phyloP scores from a whole-genome alignment of 2,329 filamentous ascomycete genomes.

The Calycina marina region DNA sequence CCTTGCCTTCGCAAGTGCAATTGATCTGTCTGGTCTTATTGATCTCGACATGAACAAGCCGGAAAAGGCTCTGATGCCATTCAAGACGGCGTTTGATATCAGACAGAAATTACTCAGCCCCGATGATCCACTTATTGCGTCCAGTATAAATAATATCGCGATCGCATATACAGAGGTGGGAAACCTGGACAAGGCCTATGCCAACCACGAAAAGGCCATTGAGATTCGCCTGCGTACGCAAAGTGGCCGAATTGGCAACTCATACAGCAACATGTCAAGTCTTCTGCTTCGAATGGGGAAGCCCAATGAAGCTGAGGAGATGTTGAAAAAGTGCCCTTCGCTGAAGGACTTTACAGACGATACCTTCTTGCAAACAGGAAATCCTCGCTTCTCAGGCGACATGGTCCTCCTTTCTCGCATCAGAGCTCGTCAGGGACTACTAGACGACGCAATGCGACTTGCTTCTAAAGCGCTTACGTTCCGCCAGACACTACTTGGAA shows the following conservation, averaged over 20 bases:
- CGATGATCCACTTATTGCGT: not conserved
- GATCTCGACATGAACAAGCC: not conserved
- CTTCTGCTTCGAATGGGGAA: conserved; percentile 23
- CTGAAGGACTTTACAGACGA: conserved; percentile 25
- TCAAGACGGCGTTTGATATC: not conserved
- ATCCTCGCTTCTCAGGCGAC: not conserved
- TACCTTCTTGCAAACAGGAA: conserved; percentile 23
- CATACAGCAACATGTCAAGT: conserved; percentile 26
- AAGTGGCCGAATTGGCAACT: conserved; percentile 24
- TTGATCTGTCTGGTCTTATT: not conserved
- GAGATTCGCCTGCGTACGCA: conserved; percentile 19
- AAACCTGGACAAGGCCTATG: not conserved
- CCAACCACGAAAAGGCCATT: conserved; percentile 9
- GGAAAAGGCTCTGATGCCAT: not conserved
- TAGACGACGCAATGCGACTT: not conserved
- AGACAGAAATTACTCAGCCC: not conserved
- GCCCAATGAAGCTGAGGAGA: conserved; percentile 24
- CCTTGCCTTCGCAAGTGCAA: not conserved
- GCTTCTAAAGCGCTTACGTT: not conserved
- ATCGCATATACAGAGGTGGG: not conserved
- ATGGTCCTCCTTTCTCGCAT: not conserved
- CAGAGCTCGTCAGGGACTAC: not conserved
- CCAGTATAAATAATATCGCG: not conserved
- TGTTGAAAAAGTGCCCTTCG: conserved; percentile 22
- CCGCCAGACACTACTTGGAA: not conserved